Evolutionary conservation across 1,284 basidiomycete genomes (phyloP).

Genomic region (Malassezia furfur): DNA sequence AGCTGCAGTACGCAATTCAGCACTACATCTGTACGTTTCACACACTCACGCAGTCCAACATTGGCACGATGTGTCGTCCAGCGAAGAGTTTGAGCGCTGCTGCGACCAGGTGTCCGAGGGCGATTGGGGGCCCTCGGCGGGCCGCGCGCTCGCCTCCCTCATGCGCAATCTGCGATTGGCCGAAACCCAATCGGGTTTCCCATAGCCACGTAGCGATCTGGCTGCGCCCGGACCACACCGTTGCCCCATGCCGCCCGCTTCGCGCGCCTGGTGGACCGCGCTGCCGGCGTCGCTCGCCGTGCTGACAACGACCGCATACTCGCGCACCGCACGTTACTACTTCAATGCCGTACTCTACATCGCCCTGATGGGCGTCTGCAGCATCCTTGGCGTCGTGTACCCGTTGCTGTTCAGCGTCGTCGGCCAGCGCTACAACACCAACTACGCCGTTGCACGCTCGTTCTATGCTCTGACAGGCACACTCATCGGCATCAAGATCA

Average conservation of each 20-base stretch:
- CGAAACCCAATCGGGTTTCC: background rate
- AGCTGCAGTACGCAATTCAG: conserved; percentile 35
- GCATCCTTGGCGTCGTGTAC: conserved; percentile 65
- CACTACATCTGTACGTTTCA: conserved; percentile 28
- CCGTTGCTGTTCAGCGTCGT: conserved; percentile 62
- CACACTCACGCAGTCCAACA: conserved; percentile 17
- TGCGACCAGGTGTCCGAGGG: conserved; percentile 39
- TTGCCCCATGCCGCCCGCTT: no score
- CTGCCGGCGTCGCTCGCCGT: background rate
- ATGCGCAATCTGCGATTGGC: conserved; percentile 13
- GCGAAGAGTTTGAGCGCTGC: conserved; percentile 38
- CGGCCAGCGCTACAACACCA: conserved; percentile 66
- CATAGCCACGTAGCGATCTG: background rate
- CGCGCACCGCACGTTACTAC: conserved; percentile 30
- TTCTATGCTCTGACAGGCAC: conserved; percentile 68
- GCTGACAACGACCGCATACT: conserved; percentile 5
- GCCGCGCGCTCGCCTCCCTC: conserved; percentile 13
- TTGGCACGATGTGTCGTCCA: conserved; percentile 31
- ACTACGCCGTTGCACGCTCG: conserved; percentile 70
- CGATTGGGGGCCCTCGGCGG: conserved; percentile 19
- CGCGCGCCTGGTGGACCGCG: background rate
- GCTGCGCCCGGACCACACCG: background rate
- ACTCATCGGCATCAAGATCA: conserved; percentile 62
- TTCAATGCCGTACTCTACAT: conserved; percentile 57
- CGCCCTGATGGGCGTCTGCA: conserved; percentile 63